These are phyloP conservation scores for Hemileccinum rubropunctum DNA, from an alignment of 768 basidiomycete genomes.

Conservation along the genomic window DNA sequence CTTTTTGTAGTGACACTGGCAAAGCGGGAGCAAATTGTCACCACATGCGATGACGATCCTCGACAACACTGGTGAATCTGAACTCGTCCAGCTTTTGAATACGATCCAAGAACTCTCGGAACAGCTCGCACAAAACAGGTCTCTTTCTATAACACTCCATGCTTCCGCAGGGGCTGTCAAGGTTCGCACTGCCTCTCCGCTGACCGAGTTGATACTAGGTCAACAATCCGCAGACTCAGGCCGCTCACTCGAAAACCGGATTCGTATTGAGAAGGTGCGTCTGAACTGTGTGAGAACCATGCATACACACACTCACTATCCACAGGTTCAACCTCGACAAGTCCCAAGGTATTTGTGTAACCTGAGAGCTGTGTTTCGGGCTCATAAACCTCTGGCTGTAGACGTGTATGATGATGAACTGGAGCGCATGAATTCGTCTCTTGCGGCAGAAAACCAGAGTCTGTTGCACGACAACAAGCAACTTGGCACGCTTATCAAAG, in stretches of 20 bases:
- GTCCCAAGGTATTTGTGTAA: slow-evolving; percentile 56
- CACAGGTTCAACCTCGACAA: slow-evolving; percentile 84
- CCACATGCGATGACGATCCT: slow-evolving; percentile 49
- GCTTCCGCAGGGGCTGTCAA: slow-evolving; percentile 74
- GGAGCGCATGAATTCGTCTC: slow-evolving; percentile 80
- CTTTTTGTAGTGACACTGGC: too few species aligned
- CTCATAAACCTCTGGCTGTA: slow-evolving; percentile 29
- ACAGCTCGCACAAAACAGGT: slow-evolving; percentile 78
- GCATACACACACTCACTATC: neutral
- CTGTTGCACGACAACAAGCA: slow-evolving; percentile 96
- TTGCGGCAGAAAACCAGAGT: slow-evolving; percentile 78
- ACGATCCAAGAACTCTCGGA: slow-evolving; percentile 79
- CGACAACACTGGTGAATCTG: slow-evolving; percentile 51
- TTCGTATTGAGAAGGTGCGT: slow-evolving; percentile 82
- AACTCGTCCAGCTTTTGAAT: slow-evolving; percentile 60
- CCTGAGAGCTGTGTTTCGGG: neutral
- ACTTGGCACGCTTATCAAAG: slow-evolving; percentile 83
- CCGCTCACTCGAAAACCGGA: slow-evolving; percentile 86
- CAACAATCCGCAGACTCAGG: slow-evolving; percentile 61
- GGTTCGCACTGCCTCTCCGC: slow-evolving; percentile 43
- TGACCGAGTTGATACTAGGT: neutral
- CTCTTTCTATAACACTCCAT: slow-evolving; percentile 68
- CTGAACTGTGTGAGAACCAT: neutral
- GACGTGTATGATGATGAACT: slow-evolving; percentile 90
- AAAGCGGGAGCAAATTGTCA: slow-evolving; percentile 9